Percentiles rank a stretch among this genome's conserved stretches.
Evolutionary conservation across 2,329 filamentous ascomycete species (phyloP).

Genomic region (Colletotrichum agaves): DNA sequence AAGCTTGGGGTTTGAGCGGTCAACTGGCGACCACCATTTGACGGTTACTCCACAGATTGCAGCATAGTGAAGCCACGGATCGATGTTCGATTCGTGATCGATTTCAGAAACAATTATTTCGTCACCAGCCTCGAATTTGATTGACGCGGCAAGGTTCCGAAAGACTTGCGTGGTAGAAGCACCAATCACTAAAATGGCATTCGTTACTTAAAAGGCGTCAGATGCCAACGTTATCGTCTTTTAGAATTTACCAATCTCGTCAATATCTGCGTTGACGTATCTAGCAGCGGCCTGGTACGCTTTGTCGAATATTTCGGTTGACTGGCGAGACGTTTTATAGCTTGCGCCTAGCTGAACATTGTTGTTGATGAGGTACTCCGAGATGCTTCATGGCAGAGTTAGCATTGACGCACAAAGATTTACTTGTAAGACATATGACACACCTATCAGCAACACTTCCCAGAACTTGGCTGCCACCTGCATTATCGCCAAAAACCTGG

Average conservation of each 20-base stretch:
- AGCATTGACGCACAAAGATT: conserved; percentile 49
- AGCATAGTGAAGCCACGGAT: conserved; percentile 77
- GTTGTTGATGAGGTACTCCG: conserved; percentile 71
- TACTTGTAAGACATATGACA: neutral
- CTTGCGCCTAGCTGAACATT: conserved; percentile 82
- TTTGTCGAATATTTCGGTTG: conserved; percentile 65
- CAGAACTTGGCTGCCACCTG: conserved; percentile 78
- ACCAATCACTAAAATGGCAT: conserved; percentile 63
- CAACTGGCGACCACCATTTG: conserved; percentile 75
- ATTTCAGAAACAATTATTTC: conserved; percentile 77
- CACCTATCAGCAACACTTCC: conserved; percentile 58
- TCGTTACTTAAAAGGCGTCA: no score
- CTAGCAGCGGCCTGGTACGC: conserved; percentile 73
- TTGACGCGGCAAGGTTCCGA: conserved; percentile 72
- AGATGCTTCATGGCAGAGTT: conserved; percentile 56
- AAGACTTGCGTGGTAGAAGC: conserved; percentile 80
- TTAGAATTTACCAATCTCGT: conserved; percentile 62
- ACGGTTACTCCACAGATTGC: conserved; percentile 67
- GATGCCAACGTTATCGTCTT: neutral
- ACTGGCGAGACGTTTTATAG: conserved; percentile 70
- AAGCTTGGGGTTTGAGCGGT: conserved; percentile 63
- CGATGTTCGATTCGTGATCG: conserved; percentile 83
- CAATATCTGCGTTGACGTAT: conserved; percentile 74
- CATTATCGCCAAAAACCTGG: conserved; percentile 82
- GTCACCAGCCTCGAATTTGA: conserved; percentile 64